Evolutionary conservation across 23 red algal species (phyloP), one percentile per base, ranked within the genome.

Genomic region (Gracilaria domingensis): DNA sequence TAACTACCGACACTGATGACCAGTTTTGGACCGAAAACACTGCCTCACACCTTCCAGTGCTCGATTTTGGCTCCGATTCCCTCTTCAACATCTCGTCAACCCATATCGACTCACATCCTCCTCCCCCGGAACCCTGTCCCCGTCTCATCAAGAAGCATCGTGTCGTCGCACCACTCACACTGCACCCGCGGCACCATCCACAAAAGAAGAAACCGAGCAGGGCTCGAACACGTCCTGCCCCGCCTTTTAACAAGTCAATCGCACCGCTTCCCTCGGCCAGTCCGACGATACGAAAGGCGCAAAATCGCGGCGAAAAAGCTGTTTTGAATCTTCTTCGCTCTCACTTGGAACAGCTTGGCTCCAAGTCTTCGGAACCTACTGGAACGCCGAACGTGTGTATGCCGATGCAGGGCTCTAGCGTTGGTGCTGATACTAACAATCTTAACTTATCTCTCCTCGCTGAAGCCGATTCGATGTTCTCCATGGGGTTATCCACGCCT

Each of bases 261-360:
- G 16, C 12, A 3, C 64, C 64, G 16, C 33, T 69, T 18, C 64
- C 64, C 16, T 37, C 64, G 18, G 32, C 64, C 36, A 30, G 64
- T 28, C 30, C 33, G 8, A 69, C 33, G 0, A 69, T 34, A 20
- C 26, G 12, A 37, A 69, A 69, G 32, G 26, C 8, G 64, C 64
- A 69, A 13, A 69, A 69, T 8, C 36, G 12, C 18, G 72, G 72
- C 21, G 72, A 77, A 50, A 45, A 77, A 50, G 72, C 72, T 25
- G 72, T 77, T 24, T 77, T 77, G n/a, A 77, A 50, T 49, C 72
- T 40, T 24, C 34, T 77, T 3, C 72, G 72, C 45, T 48, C 72
- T 39, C 72, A 77, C 23, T 77, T 77, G 72, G 40, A 77, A 50
- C 72, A 77, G 23, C 72, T 77, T 49, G 49, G 40, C 0, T 51